phyloP scores from a whole-genome alignment of 768 basidiomycete species.

The Leucosporidium creatinivorum region DNA sequence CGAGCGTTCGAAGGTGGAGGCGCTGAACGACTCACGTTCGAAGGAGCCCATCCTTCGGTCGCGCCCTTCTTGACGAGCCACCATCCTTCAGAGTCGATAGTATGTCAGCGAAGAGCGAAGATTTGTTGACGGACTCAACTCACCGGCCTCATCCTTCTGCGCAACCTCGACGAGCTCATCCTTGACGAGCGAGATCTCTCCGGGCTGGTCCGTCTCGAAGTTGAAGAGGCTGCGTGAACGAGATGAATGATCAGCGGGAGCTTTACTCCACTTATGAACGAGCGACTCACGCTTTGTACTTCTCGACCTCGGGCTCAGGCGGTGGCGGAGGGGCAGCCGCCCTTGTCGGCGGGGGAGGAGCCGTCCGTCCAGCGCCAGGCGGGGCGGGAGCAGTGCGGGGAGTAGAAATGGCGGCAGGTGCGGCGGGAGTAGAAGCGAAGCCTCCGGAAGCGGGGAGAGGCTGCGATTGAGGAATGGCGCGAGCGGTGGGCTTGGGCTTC shows the following conservation, averaged over 20 bases:
- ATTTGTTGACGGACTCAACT: conserved; percentile 24
- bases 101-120: neutral
- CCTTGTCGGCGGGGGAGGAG: conserved; percentile 46
- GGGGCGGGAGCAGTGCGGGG: conserved; percentile 29
- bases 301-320: conserved; percentile 58
- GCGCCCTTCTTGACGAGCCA: conserved; percentile 85
- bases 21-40: too few relatives aligned
- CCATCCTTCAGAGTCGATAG: conserved; percentile 54
- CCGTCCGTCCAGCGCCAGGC: conserved; percentile 41
- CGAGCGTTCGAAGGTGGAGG: conserved; percentile 58
- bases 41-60: conserved; percentile 91
- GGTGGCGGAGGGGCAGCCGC: conserved; percentile 52
- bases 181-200: conserved; percentile 81
- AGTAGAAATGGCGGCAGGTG: conserved; percentile 22
- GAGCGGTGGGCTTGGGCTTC: conserved; percentile 56
- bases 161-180: conserved; percentile 87
- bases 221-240: conserved; percentile 51
- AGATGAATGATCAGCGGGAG: neutral
- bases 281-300: conserved; percentile 60
- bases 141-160: conserved; percentile 79
- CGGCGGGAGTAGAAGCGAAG: conserved; percentile 32
- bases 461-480: conserved; percentile 49
- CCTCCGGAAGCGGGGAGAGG: conserved; percentile 13
- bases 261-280: neutral
- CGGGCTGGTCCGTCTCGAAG: conserved; percentile 79